A percentile compares a stretch with the other conserved stretches of the same genome.
These are phyloP conservation scores for Entoloma clypeatum DNA, from an alignment of 1,284 basidiomycete species.

Conservation along the genomic window DNA sequence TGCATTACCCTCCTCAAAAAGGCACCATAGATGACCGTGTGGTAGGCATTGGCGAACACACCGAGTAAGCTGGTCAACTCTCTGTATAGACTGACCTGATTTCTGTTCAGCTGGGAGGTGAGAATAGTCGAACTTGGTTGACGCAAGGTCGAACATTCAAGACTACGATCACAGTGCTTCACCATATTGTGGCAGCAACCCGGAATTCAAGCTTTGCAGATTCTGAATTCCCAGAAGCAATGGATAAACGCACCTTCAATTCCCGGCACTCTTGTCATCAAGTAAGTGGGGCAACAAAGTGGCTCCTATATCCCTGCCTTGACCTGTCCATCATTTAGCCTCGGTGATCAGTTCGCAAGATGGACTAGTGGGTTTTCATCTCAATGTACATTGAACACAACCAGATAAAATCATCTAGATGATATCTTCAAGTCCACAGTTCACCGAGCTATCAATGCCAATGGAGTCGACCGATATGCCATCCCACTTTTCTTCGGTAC, in stretches of 20 bases:
- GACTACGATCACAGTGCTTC: slow-evolving; percentile 58
- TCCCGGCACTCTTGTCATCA: slow-evolving; percentile 63
- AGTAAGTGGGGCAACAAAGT: slow-evolving; percentile 38
- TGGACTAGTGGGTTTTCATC: slow-evolving; percentile 61
- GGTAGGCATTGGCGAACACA: slow-evolving; percentile 82
- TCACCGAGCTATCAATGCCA: slow-evolving; percentile 70
- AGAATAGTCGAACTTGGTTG: slow-evolving; percentile 13
- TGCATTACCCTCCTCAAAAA: slow-evolving; percentile 74
- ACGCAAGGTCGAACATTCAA: slow-evolving; percentile 26
- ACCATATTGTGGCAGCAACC: slow-evolving; percentile 71
- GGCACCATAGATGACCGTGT: slow-evolving; percentile 60
- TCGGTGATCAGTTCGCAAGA: slow-evolving; percentile 73
- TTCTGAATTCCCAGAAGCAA: slow-evolving; percentile 58
- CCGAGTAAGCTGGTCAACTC: slow-evolving; percentile 47
- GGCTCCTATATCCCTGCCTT: neutral
- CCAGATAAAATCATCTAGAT: slow-evolving; percentile 38
- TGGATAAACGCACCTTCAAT: slow-evolving; percentile 68
- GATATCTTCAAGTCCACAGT: slow-evolving; percentile 76
- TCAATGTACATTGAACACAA: slow-evolving; percentile 1
- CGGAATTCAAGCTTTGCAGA: slow-evolving; percentile 61
- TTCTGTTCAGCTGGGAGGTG: slow-evolving; percentile 51
- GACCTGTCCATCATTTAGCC: slow-evolving; percentile 32
- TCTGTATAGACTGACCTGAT: neutral
- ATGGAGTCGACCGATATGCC: slow-evolving; percentile 58
- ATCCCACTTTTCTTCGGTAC: slow-evolving; percentile 69